These are phyloP conservation scores for Decorospora gaudefroyi DNA, from an alignment of 2,329 filamentous ascomycete genomes.

Conservation along the genomic window DNA sequence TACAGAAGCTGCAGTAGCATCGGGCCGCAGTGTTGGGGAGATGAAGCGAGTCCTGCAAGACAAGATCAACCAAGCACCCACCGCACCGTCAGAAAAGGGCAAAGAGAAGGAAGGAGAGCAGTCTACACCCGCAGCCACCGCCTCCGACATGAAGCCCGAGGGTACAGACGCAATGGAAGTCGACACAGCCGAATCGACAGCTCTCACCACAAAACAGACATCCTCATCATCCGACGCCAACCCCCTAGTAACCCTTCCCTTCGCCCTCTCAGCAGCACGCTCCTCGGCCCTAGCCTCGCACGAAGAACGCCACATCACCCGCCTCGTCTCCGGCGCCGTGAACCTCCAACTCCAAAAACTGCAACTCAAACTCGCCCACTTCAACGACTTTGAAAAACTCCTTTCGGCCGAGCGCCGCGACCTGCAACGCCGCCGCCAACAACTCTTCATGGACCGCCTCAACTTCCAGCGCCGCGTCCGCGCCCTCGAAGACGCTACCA, in stretches of 20 bases:
- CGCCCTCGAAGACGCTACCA: slow-evolving; percentile 78
- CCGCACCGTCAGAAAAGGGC: slow-evolving; percentile 54
- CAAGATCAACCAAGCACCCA: slow-evolving; percentile 68
- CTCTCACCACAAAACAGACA: slow-evolving; percentile 35
- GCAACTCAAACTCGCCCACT: slow-evolving; percentile 93
- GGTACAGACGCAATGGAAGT: slow-evolving; percentile 63
- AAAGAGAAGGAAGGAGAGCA: slow-evolving; percentile 65
- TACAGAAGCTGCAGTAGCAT: slow-evolving; percentile 75
- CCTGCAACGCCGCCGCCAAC: slow-evolving; percentile 86
- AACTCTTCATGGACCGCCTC: slow-evolving; percentile 89
- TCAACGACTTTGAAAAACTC: slow-evolving; percentile 92
- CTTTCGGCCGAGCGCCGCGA: slow-evolving; percentile 91
- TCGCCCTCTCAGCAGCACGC: slow-evolving; percentile 84
- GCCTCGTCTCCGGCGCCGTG: slow-evolving; percentile 86
- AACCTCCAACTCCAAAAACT: slow-evolving; percentile 96
- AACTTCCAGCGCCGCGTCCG: slow-evolving; percentile 86
- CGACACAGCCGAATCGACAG: slow-evolving; percentile 57
- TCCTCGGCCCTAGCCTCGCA: slow-evolving; percentile 88
- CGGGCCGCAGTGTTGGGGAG: slow-evolving; percentile 82
- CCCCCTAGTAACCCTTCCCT: slow-evolving; percentile 72
- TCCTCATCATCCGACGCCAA: slow-evolving; percentile 29
- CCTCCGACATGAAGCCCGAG: slow-evolving; percentile 59
- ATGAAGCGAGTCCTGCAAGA: slow-evolving; percentile 79
- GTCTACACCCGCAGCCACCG: slow-evolving; percentile 49
- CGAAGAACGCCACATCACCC: slow-evolving; percentile 95